Evolutionary conservation across 495 filamentous ascomycete species (phyloP).

Genomic region (Clavariopsis aquatica): DNA sequence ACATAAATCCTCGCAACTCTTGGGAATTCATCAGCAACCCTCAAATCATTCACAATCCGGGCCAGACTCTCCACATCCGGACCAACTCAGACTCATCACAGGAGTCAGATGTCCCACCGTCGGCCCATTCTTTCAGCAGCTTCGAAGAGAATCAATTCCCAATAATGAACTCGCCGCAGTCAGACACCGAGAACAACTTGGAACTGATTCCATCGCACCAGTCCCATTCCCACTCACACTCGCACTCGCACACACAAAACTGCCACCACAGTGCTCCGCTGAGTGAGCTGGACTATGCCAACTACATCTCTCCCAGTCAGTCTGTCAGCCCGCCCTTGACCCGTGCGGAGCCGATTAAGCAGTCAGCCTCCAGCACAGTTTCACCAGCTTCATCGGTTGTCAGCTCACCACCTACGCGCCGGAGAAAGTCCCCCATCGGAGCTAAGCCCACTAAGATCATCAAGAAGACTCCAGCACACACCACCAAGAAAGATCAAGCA

Average conservation of each 20-base stretch:
- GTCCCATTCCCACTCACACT: neutral
- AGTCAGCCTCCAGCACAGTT: constrained; percentile 55
- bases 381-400: constrained; percentile 49
- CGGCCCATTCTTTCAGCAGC: constrained; percentile 66
- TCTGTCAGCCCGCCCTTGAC: constrained; percentile 66
- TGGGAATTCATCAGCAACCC: constrained; percentile 55
- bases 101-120: constrained; percentile 63
- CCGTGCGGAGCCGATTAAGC: constrained; percentile 70
- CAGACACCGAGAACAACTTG: constrained; percentile 41
- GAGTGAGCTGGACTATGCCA: constrained; percentile 25
- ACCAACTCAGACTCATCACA: constrained; percentile 83
- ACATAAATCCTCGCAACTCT: constrained; percentile 57
- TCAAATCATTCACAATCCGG: constrained; percentile 73
- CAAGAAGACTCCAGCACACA: constrained; percentile 59
- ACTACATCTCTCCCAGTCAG: constrained; percentile 43
- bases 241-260: constrained; percentile 11
- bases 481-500: constrained; percentile 71
- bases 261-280: constrained; percentile 36
- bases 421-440: constrained; percentile 65
- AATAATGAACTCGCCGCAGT: constrained; percentile 65
- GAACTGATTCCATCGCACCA: constrained; percentile 29
- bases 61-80: constrained; percentile 79
- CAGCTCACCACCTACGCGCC: constrained; percentile 64
- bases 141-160: constrained; percentile 77
- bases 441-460: constrained; percentile 75